Base-by-base conservation (phyloP, 352 stramenopile species). In the Phytopythium montanum region DNA sequence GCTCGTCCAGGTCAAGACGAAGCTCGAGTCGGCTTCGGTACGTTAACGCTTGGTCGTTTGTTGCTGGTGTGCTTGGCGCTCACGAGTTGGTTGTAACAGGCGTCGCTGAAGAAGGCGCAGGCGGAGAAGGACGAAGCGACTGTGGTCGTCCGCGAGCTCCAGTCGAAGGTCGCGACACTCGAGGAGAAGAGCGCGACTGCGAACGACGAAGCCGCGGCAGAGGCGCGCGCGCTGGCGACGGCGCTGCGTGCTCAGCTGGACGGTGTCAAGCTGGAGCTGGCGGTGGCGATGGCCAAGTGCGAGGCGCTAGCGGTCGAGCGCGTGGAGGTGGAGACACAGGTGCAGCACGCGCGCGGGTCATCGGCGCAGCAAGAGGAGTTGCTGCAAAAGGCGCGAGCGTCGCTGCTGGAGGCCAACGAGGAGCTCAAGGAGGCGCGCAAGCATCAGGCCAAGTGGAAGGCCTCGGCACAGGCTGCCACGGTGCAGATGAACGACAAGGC, bases 381-480 rank as follows among this genome's bases (percentile, higher is more conserved):
- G 54, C 69, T 90, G 0, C 87, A 90, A 70, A 90, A 90, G 70
- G 79, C 79, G 46, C 79, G 83, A 41, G 66, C 72, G 21, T 81
- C 83, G 12, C 66, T 92, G 44, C 63, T 90, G 21, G 76, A 85
- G 50, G 73, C 75, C 12, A 92, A 90, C 59, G 79, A 88, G 46
- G 83, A 92, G 68, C 75, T 92, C 7, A 90, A 92, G 67, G 73
- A 85, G n/a, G 69, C 79, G 14, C 80, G 72, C n/a, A 73, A 73
- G 5, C 76, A 82, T 60, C 66, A 72, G 9, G 56, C 82, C 31
- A 92, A 92, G 66, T 90, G 81, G 80, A 92, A 92, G 61, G 75
- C 72, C 61, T 86, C 79, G 23, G 70, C 79, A 1, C 75, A 90
- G 60, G 68, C 64, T 12, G 81, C 83, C 14, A 90, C 87, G 58